Percentiles rank a stretch among this genome's conserved stretches.
Conservation (phyloP, 2,329 filamentous ascomycete genomes). For the Biscogniauxia mediterranea region DNA sequence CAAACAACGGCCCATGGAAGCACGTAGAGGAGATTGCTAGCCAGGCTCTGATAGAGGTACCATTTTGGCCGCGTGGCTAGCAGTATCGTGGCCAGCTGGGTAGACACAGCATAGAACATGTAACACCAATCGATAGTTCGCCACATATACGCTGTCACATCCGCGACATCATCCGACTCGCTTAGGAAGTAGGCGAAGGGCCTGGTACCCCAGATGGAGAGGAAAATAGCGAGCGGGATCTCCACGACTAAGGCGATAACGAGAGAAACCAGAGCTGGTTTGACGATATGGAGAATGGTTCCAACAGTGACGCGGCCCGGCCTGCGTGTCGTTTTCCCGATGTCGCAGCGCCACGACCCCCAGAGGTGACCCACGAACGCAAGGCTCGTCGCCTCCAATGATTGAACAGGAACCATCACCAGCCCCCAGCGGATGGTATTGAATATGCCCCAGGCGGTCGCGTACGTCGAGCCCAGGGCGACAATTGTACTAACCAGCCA, state of each 20-base stretch:
- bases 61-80: conserved; percentile 62
- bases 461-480: conserved; percentile 60
- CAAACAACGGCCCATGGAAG: conserved; percentile 69
- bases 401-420: conserved; percentile 69
- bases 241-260: conserved; percentile 56
- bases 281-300: conserved; percentile 36
- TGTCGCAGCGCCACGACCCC: conserved; percentile 47
- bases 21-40: conserved; percentile 66
- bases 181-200: conserved; percentile 64
- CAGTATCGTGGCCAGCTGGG: conserved; percentile 63
- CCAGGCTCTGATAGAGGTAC: conserved; percentile 67
- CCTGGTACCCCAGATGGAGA: conserved; percentile 57
- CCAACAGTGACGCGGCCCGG: conserved; percentile 11
- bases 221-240: conserved; percentile 59
- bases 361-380: conserved; percentile 67
- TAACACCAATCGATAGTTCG: conserved; percentile 64
- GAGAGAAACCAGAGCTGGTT: conserved; percentile 53
- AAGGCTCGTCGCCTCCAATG: conserved; percentile 63
- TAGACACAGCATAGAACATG: conserved; percentile 65
- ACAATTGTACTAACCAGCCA: conserved; percentile 68
- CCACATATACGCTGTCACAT: conserved; percentile 66
- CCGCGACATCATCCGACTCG: conserved; percentile 53
- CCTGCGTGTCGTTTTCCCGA: conserved; percentile 15
- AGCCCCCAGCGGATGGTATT: conserved; percentile 73
- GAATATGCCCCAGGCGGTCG: conserved; percentile 72